Evolutionary conservation across 768 basidiomycete genomes (phyloP).

Genomic region (Astraeus odoratus): DNA sequence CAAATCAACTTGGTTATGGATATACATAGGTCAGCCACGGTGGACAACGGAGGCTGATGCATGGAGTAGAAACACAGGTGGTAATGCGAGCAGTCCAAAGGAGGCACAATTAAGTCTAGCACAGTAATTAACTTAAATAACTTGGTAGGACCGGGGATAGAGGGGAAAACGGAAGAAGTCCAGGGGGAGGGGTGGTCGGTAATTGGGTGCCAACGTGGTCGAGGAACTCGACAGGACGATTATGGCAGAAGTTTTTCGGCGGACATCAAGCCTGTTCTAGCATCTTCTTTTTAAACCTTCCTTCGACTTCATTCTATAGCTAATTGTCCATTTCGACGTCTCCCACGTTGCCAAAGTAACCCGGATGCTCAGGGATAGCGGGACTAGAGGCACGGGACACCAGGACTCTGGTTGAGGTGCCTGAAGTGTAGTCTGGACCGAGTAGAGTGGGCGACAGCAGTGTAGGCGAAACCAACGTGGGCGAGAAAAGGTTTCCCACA

Average conservation of each 20-base stretch:
- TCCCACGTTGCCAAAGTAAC: slow-evolving; percentile 1
- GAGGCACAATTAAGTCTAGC: slow-evolving; percentile 12
- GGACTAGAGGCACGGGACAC: slow-evolving; percentile 8
- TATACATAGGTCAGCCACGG: background rate
- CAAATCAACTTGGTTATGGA: background rate
- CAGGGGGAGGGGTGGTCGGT: too few species aligned
- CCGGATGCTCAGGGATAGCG: slow-evolving; percentile 6
- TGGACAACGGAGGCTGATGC: background rate
- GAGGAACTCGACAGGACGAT: too few species aligned
- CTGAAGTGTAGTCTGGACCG: slow-evolving; percentile 7
- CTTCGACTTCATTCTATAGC: slow-evolving; percentile 4
- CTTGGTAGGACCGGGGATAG: background rate
- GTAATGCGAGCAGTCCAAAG: background rate
- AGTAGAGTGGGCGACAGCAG: slow-evolving; percentile 6
- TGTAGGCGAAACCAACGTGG: background rate
- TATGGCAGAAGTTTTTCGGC: background rate
- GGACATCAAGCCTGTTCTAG: slow-evolving; percentile 9
- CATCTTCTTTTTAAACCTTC: background rate
- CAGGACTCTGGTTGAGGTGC: slow-evolving; percentile 8
- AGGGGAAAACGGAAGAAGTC: background rate
- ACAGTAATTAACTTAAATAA: slow-evolving; percentile 10
- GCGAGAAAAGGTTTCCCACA: background rate
- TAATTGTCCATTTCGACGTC: slow-evolving; percentile 19
- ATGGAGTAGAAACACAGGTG: background rate
- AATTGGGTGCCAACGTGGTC: too few species aligned